Base-by-base conservation (phyloP, 2,329 filamentous ascomycete species). In the Ascochyta rabiei region DNA sequence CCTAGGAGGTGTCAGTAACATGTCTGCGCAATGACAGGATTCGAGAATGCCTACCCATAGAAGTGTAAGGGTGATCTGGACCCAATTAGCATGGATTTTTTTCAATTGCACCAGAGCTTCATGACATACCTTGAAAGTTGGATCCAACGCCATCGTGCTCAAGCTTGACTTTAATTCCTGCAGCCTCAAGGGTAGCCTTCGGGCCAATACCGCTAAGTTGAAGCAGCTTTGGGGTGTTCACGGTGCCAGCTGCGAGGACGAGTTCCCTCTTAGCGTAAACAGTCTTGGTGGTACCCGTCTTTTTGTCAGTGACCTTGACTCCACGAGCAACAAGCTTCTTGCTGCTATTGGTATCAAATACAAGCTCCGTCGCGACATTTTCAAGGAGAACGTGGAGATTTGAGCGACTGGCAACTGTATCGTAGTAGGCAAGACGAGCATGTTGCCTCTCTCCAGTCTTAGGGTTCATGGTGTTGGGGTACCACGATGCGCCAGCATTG, bases 191-290 rank as follows among this genome's bases (percentile, higher is more conserved):
- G 5, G 66, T 52, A 13, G 57, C 50, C 35, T 57, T 66, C 12
- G 69, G 69, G 4, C 72, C 72, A 12, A 74, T 62, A 6, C 71
- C 71, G 35, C 67, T 70, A 13, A 67, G 57, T 21, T 73, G 69
- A 8, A 74, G 16, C 85, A 78, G 18, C 86, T 73, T 69, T 82
- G 83, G 2, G 81, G 86, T 7, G 82, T 85, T 63, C 82, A 80
- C 24, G 83, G 68, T 74, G 23, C 78, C 81, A 2, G 86, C 86
- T 1, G 84, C 84, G 1, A 89, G 67, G 16, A 89, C 78, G 5
- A 88, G 79, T 61, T 89, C 86, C 28, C 68, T 66, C 37, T 59
- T 68, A 4, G 68, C 70, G 41, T 67, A 66, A 1, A 66, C 60
- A 8, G 55, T 65, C 16, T 42, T 59, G 6, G 59, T 59, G 7